Evolutionary conservation across 2,329 filamentous ascomycete genomes (phyloP), one percentile per base, ranked within the genome.

Genomic region (Hymenoscyphus linearis): DNA sequence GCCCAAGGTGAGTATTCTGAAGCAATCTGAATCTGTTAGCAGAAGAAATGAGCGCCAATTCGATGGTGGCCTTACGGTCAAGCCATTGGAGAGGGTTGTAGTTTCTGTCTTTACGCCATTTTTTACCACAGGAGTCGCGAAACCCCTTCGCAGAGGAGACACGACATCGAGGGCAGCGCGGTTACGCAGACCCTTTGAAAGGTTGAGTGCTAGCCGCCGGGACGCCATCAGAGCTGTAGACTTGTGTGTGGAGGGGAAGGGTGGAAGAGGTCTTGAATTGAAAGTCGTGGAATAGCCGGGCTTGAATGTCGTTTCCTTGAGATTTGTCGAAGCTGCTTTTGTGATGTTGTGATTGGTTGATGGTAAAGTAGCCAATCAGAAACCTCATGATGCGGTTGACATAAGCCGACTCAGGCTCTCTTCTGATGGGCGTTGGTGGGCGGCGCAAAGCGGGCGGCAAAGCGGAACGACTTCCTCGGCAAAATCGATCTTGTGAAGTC

Each of bases 1-100:
- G 93, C 93, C 85, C 92, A 98, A 72, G 93, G 95, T 68, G 93
- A 97, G 83, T 98, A 90, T 79, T 99, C 93, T 72, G 95, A 96
- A 70, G 95, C 95, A 76, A 99, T 92, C 93, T 98, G 76, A 27
- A 61, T 63, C 55, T 57, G 72, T 76, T 72, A 71, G 65, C 75
- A 72, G 63, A 58, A 60, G 18, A 22, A n/a, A 31, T 36, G 18
- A 10, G 44, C n/a, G 47, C 26, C 25, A 44, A 47, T 52, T 26
- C 13, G 25, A 52, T 18, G 44, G 53, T 27, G 16, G 52, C 55
- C 68, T 64, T 83, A 97, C 93, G 74, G 95, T 99, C 82, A 99
- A 85, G 78, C 95, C 95, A 84, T 98, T 99, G 81, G 88, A 90
- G 76, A 99, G 85, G 60, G 95, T 99, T 67, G 95, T 98, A 73